phyloP scores from a whole-genome alignment of 352 stramenopile genomes.

The Phytophthora chlamydospora region DNA sequence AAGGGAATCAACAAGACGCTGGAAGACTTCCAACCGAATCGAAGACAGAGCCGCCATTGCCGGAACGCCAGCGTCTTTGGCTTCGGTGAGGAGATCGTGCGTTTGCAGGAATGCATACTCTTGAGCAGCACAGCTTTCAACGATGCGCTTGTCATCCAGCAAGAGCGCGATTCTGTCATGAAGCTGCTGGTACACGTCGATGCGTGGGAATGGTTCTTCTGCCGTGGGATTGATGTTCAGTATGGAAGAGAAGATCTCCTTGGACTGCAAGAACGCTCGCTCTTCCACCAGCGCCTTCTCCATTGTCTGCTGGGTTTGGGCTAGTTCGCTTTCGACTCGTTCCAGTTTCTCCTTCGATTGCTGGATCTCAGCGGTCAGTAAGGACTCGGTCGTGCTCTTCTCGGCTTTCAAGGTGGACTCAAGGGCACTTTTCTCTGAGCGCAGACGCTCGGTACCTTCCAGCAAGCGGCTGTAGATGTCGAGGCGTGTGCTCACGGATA shows the following conservation, averaged over 20 bases:
- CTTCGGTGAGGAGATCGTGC: constrained; percentile 9
- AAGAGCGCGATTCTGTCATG: constrained; percentile 20
- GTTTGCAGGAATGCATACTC: constrained; percentile 27
- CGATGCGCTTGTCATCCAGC: constrained; percentile 12
- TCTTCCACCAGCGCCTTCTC: constrained; percentile 20
- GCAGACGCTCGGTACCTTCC: constrained; percentile 6
- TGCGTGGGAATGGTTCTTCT: constrained; percentile 11
- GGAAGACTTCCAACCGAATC: constrained; percentile 27
- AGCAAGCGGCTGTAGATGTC: constrained; percentile 39
- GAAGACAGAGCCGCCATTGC: constrained; percentile 15
- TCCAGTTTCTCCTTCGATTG: constrained; percentile 10
- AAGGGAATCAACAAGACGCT: constrained; percentile 16
- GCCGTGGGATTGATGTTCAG: not conserved
- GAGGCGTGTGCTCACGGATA: constrained; percentile 29
- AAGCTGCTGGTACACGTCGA: constrained; percentile 28
- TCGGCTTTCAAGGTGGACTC: constrained; percentile 1
- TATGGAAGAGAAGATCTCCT: constrained; percentile 19
- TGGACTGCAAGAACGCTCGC: constrained; percentile 18
- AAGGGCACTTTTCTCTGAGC: constrained; percentile 15
- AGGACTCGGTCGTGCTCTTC: constrained; percentile 11
- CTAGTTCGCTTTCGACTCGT: constrained; percentile 22
- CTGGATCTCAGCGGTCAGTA: constrained; percentile 13
- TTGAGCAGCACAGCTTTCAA: constrained; percentile 8
- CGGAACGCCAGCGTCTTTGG: not conserved
- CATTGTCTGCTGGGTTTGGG: constrained; percentile 16